Conservation (phyloP, 2,329 filamentous ascomycete species). For the Monilinia fructicola region DNA sequence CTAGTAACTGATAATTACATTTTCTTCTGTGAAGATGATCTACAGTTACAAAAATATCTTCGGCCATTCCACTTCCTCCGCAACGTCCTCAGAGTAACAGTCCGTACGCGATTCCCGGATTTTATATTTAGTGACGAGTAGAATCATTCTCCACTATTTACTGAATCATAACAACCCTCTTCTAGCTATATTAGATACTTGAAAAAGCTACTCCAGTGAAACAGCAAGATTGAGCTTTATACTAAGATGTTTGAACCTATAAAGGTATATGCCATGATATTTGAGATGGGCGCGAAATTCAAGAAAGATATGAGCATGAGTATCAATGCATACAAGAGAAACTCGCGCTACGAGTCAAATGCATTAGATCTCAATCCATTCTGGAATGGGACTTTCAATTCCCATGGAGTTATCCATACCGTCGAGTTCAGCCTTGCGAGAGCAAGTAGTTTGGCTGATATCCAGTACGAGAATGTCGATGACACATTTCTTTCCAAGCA, state of each 20-base stretch:
- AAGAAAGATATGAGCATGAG: not conserved
- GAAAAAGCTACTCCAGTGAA: not conserved
- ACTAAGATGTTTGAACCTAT: not conserved
- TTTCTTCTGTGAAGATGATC: not conserved
- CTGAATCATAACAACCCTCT: not conserved
- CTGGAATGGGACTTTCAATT: not conserved
- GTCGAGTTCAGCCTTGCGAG: not conserved
- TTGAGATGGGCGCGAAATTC: not conserved
- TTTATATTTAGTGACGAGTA: not conserved
- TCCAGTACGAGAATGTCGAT: not conserved
- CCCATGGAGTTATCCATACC: not conserved
- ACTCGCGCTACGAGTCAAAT: not conserved
- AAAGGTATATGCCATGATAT: not conserved
- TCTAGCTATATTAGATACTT: not conserved
- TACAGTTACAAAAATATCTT: not conserved
- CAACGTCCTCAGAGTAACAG: not conserved
- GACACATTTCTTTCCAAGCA: not conserved
- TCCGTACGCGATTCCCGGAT: not conserved
- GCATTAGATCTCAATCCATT: not conserved
- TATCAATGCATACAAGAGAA: not conserved
- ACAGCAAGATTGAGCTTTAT: not conserved
- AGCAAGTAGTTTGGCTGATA: not conserved
- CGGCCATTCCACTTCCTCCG: not conserved
- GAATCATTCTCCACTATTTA: not conserved
- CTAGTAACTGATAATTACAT: not conserved